Percentiles rank a stretch among this genome's conserved stretches.
phyloP scores from a whole-genome alignment of 169 alveolate species.

The Plasmodium sp. region DNA sequence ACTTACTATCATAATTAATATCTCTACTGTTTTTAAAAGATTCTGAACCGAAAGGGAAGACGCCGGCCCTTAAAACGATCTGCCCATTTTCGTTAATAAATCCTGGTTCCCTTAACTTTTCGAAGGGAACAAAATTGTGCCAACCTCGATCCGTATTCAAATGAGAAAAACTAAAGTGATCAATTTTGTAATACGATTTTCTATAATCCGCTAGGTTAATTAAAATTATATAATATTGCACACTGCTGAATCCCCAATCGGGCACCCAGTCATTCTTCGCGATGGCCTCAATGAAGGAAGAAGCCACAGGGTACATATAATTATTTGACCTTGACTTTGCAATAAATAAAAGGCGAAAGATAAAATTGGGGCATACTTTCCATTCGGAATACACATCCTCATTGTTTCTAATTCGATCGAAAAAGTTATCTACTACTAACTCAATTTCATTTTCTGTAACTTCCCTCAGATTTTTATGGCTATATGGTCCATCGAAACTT shows the following conservation, averaged over 20 bases:
- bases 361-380: slow-evolving; percentile 70
- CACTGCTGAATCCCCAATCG: slow-evolving; percentile 89
- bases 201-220: slow-evolving; percentile 83
- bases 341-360: slow-evolving; percentile 54
- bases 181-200: slow-evolving; percentile 81
- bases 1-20: slow-evolving; percentile 80
- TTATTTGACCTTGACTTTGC: slow-evolving; percentile 58
- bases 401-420: slow-evolving; percentile 56
- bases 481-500: slow-evolving; percentile 34
- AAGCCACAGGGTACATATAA: slow-evolving; percentile 40
- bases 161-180: slow-evolving; percentile 82
- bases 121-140: slow-evolving; percentile 83
- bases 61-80: slow-evolving; percentile 86
- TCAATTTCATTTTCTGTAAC: slow-evolving; percentile 71
- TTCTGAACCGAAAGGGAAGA: slow-evolving; percentile 85
- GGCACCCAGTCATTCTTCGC: slow-evolving; percentile 88
- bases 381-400: slow-evolving; percentile 66
- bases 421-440: slow-evolving; percentile 45
- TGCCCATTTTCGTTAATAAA: slow-evolving; percentile 80
- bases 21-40: slow-evolving; percentile 80
- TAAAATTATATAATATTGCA: slow-evolving; percentile 85
- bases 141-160: slow-evolving; percentile 89
- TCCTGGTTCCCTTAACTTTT: slow-evolving; percentile 83
- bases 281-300: slow-evolving; percentile 86
- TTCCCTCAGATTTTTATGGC: slow-evolving; percentile 58